Base-by-base conservation (phyloP, 495 filamentous ascomycete species). In the Neurospora africana region DNA sequence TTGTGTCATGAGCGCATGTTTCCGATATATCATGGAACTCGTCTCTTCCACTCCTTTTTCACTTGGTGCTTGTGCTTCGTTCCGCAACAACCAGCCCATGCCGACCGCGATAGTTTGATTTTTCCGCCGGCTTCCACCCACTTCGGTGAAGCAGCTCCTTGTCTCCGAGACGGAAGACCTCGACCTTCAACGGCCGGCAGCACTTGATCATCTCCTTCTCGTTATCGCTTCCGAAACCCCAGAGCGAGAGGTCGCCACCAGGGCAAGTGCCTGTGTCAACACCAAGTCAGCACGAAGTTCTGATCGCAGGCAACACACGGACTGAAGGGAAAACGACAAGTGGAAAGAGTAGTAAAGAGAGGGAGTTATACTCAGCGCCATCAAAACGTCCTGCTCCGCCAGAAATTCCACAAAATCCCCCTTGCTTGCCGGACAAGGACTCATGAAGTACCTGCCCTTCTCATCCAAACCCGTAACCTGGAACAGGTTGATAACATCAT, bases 401-500 rank as follows among this genome's bases (percentile, higher is more conserved):
- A 94, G 88, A 81, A 93, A 93, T 78, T 92, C 90, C 74, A 94
- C 89, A 69, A 86, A 91, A 71, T 92, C 90, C 2, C 86, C 89
- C 67, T 81, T 71, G 68, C 83, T 85, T 0, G 91, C 91, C 1
- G 92, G 92, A 53, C 88, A 91, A 0, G 90, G 84, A 73, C 78
- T 85, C 92, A 94, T 94, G 72, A 91, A 94, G 71, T 93, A 95
- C 61, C 88, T 85, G 1, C 90, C 92, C 71, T 91, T 81, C 68
- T 87, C 83, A 73, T 93, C 88, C 70, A 94, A 77, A 0, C 91
- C 91, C 0, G 91, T 94, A 33, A 93, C 91, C 76, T 93, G 91
- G 75, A 95, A 94, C 30, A 94, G 84, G 77, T 94, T 94, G 69
- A 94, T 80, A 2, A 94, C 53, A 80, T 94, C 91, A 74, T 94